Conservation (phyloP, 2,329 filamentous ascomycete species). For the Fusarium devonianum region DNA sequence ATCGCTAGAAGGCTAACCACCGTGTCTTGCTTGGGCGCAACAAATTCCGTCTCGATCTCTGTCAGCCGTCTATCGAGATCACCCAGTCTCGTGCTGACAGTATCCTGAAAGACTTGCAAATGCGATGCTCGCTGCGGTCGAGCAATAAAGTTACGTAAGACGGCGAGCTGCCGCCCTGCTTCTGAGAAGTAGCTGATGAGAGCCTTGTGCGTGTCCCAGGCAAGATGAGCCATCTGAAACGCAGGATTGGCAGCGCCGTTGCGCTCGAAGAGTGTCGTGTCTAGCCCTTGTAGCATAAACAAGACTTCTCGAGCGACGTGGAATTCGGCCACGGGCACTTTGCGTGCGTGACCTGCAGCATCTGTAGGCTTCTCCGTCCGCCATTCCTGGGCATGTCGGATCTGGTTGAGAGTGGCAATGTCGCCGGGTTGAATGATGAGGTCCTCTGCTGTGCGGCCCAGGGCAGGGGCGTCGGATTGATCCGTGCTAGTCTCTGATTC, state of each 20-base stretch:
- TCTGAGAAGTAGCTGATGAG: slow-evolving; percentile 57
- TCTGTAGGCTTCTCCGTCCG: slow-evolving; percentile 46
- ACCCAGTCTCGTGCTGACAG: slow-evolving; percentile 63
- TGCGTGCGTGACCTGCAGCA: slow-evolving; percentile 45
- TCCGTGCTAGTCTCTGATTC: slow-evolving; percentile 45
- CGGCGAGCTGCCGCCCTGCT: slow-evolving; percentile 53
- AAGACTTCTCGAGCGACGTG: slow-evolving; percentile 78
- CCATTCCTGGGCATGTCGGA: slow-evolving; percentile 49
- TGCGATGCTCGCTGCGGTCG: slow-evolving; percentile 61
- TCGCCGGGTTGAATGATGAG: slow-evolving; percentile 49
- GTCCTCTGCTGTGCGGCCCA: slow-evolving; percentile 40
- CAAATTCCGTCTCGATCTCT: slow-evolving; percentile 65
- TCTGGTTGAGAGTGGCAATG: slow-evolving; percentile 41
- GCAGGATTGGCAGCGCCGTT: slow-evolving; percentile 49
- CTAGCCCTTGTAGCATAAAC: slow-evolving; percentile 83
- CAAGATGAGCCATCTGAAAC: slow-evolving; percentile 58
- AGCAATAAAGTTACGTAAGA: slow-evolving; percentile 55
- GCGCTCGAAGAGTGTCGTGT: slow-evolving; percentile 72
- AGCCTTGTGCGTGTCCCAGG: slow-evolving; percentile 58
- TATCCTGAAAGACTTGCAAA: slow-evolving; percentile 75
- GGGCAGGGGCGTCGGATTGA: slow-evolving; percentile 38
- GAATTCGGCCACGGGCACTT: slow-evolving; percentile 69
- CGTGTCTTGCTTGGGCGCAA: slow-evolving; percentile 59
- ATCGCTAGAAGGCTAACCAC: slow-evolving; percentile 73
- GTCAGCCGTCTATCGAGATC: slow-evolving; percentile 67